Base-by-base conservation (phyloP, 306 rosid genomes). In the Casuarina cunninghamiana region DNA sequence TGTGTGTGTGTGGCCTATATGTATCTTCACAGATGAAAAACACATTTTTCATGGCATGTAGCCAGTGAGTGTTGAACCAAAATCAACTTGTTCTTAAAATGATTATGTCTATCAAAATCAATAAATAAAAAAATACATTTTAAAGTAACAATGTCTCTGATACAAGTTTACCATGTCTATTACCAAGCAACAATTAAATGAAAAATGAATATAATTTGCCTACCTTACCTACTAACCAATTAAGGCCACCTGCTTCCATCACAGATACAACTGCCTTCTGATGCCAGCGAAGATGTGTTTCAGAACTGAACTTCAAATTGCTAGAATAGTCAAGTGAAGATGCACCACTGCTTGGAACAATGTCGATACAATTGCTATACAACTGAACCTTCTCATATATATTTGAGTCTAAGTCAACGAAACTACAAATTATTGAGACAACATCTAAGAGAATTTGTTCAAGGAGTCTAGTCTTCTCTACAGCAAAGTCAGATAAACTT, bases 161-260 rank as follows among this genome's bases (percentile, higher is more conserved):
- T 9, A 66, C 69, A 37, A 41, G 42, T 63, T 63, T 63, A 44
- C 69, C 43, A 15, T 58, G 71, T 41, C 35, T 66, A 66, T 66
- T n/a, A 66, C 71, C 50, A 41, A 66, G 50, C 50, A 48, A 41
- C 32, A 42, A 42, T 17, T 19, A 42, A 1, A 6, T 66, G 26
- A 41, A 75, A 54, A 72, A 82, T 44, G 80, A 82, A 70, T 39
- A 65, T 71, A 71, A 79, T 80, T 78, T 86, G 91, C 98, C 86
- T 89, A 93, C 98, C 98, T 95, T 95, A 95, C 98, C 98, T 95
- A 95, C 97, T 92, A 95, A 95, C 98, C 98, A 95, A 86, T 95
- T 95, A 78, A 91, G 91, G 67, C 97, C 97, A 77, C 98, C 98
- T 81, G 98, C 96, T 88, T 95, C 97, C 97, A 95, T 95, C 93